Conservation (phyloP, 225 moss, liverwort and hornwort genomes). For the Marchantia polymorpha region DNA sequence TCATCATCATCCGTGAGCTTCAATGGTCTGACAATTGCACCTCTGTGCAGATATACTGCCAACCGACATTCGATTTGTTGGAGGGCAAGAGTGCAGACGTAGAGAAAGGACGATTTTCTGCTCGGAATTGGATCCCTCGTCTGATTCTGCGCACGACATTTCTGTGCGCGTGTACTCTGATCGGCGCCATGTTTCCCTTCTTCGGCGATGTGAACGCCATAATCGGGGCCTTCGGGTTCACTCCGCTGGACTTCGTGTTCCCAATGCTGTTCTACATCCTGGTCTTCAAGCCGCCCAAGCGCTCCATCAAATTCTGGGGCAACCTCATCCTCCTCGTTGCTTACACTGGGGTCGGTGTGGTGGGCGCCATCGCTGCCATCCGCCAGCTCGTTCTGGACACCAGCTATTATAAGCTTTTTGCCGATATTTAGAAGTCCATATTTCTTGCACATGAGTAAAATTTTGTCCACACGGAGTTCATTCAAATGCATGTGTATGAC, state of each 20-base stretch:
- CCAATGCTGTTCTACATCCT: slow-evolving; percentile 60
- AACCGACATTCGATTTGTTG: slow-evolving; percentile 67
- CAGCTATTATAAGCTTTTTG: slow-evolving; percentile 30
- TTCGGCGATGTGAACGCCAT: slow-evolving; percentile 61
- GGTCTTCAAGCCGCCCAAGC: slow-evolving; percentile 42
- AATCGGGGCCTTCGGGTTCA: slow-evolving; percentile 64
- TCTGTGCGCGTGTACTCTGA: slow-evolving; percentile 48
- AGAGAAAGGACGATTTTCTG: slow-evolving; percentile 39
- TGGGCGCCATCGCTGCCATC: slow-evolving; percentile 56
- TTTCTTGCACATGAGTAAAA: too few species aligned
- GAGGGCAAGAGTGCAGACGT: slow-evolving; percentile 45
- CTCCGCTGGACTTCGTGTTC: slow-evolving; percentile 62
- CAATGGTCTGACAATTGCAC: not conserved
- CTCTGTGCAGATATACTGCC: slow-evolving; percentile 52
- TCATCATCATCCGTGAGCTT: not conserved
- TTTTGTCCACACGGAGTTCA: too few species aligned
- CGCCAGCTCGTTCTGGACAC: slow-evolving; percentile 56
- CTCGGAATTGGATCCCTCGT: slow-evolving; percentile 46
- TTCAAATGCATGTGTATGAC: too few species aligned
- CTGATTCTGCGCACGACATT: slow-evolving; percentile 45
- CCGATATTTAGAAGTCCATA: slow-evolving; percentile 15
- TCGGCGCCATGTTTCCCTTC: slow-evolving; percentile 66
- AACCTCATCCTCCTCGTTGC: slow-evolving; percentile 33
- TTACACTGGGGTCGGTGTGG: slow-evolving; percentile 48
- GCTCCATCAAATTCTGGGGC: slow-evolving; percentile 51